Evolutionary conservation across 192 early-diverging fungal species (phyloP), one percentile per base, ranked within the genome.

Genomic region (Gryganskiella cystojenkinii): DNA sequence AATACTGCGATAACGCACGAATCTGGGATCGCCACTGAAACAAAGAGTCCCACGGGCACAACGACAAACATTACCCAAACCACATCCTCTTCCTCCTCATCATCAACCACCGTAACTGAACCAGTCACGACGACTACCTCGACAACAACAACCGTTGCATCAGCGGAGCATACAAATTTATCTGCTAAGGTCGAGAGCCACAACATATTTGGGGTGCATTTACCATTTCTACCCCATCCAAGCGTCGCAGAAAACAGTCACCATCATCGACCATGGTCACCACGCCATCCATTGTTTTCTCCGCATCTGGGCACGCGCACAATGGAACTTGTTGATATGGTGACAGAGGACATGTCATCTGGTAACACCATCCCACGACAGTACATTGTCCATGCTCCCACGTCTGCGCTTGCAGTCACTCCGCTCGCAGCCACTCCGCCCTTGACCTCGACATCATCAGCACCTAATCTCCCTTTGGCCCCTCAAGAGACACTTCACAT

Each of bases 231-330:
- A 24, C 50, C 46, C 40, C 40, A 1, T 3, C 25, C 31, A 15
- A 46, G 37, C 24, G n/a, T n/a, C n/a, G n/a, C n/a, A n/a, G n/a
- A n/a, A n/a, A n/a, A n/a, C n/a, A n/a, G n/a, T n/a, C n/a, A n/a
- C n/a, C n/a, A n/a, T n/a, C n/a, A 34, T n/a, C 43, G 40, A 14
- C 8, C 33, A 33, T 28, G 63, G 52, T n/a, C n/a, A 24, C 44
- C 22, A 28, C 66, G 64, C 15, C 74, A 78, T 24, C 67, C 74
- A 37, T 13, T 69, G 22, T 68, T 78, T 27, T 40, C 59, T 10
- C 25, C 61, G 15, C 42, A 64, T 47, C 15, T 69, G n/a, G 66
- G 56, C 14, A 42, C 46, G 14, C 74, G 43, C 13, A 64, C 66
- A 1, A 30, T 78, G 45, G 61, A 64, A 11, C 56, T 78, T 59